Evolutionary conservation across 129 eudicot species (phyloP).

Genomic region (Solidago caesia): DNA sequence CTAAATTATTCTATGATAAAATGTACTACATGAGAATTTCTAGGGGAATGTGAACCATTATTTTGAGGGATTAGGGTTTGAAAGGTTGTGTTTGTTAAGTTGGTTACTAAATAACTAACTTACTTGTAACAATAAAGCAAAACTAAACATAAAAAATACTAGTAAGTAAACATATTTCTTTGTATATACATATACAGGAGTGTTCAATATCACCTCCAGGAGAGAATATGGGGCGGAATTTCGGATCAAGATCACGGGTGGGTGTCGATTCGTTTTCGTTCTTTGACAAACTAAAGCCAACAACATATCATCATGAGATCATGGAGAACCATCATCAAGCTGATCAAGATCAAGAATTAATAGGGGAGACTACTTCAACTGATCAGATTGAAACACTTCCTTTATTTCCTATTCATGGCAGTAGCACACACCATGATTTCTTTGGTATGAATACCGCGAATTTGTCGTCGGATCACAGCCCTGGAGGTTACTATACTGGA

Average conservation of each 20-base stretch:
- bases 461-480: conserved; percentile 24
- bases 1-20: neutral
- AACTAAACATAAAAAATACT: neutral
- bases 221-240: conserved; percentile 36
- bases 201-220: conserved; percentile 74
- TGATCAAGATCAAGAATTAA: conserved; percentile 43
- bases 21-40: conserved; percentile 11
- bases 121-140: conserved; percentile 9
- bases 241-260: conserved; percentile 46
- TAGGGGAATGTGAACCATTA: conserved; percentile 10
- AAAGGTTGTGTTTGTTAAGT: neutral
- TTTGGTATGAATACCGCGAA: conserved; percentile 28
- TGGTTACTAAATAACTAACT: neutral
- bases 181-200: conserved; percentile 38
- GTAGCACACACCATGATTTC: conserved; percentile 34
- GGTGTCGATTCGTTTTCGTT: conserved; percentile 44
- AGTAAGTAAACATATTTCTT: conserved; percentile 3
- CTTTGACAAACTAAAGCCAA: conserved; percentile 43
- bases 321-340: conserved; percentile 35
- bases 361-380: conserved; percentile 10
- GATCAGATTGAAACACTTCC: conserved; percentile 72
- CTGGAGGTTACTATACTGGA: conserved; percentile 38
- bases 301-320: conserved; percentile 36
- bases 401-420: conserved; percentile 83
- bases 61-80: conserved; percentile 23